These are phyloP conservation scores for Pharnaceum exiguum DNA, from an alignment of 148 eudicot genomes.

Conservation along the genomic window DNA sequence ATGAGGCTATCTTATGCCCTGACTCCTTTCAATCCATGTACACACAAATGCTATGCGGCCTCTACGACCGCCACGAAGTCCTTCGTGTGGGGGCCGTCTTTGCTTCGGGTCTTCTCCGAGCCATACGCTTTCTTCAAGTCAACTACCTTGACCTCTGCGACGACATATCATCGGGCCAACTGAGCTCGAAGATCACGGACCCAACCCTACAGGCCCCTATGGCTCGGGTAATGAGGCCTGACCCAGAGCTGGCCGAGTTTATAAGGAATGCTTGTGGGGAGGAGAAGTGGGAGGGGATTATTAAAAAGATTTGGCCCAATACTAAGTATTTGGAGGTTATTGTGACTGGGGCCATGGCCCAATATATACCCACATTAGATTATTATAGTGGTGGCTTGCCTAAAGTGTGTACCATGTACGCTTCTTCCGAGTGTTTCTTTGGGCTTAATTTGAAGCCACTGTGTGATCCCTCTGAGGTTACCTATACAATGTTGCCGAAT, in stretches of 20 bases:
- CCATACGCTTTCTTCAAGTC: slow-evolving; percentile 63
- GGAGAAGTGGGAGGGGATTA: slow-evolving; percentile 77
- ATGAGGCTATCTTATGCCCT: slow-evolving; percentile 58
- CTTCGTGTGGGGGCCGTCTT: slow-evolving; percentile 71
- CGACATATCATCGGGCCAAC: slow-evolving; percentile 43
- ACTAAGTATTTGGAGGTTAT: slow-evolving; percentile 68
- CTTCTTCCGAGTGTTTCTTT: slow-evolving; percentile 65
- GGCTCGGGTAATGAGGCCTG: slow-evolving; percentile 37
- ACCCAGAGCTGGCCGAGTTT: slow-evolving; percentile 44
- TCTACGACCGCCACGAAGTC: slow-evolving; percentile 47
- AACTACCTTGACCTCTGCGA: slow-evolving; percentile 44
- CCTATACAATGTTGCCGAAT: slow-evolving; percentile 81
- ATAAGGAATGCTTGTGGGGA: slow-evolving; percentile 36
- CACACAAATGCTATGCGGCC: slow-evolving; percentile 83
- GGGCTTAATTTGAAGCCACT: slow-evolving; percentile 71
- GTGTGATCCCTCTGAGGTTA: slow-evolving; percentile 54
- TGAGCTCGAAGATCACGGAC: slow-evolving; percentile 43
- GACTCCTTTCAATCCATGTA: slow-evolving; percentile 90
- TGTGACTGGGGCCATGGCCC: slow-evolving; percentile 73
- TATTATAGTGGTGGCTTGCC: slow-evolving; percentile 74
- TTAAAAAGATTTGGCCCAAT: slow-evolving; percentile 73
- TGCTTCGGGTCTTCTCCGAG: slow-evolving; percentile 80
- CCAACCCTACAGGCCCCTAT: slow-evolving; percentile 37
- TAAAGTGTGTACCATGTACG: slow-evolving; percentile 57
- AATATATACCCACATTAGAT: slow-evolving; percentile 63